Evolutionary conservation across 495 filamentous ascomycete species (phyloP).

Genomic region (Podospora bellae-mahoneyi): DNA sequence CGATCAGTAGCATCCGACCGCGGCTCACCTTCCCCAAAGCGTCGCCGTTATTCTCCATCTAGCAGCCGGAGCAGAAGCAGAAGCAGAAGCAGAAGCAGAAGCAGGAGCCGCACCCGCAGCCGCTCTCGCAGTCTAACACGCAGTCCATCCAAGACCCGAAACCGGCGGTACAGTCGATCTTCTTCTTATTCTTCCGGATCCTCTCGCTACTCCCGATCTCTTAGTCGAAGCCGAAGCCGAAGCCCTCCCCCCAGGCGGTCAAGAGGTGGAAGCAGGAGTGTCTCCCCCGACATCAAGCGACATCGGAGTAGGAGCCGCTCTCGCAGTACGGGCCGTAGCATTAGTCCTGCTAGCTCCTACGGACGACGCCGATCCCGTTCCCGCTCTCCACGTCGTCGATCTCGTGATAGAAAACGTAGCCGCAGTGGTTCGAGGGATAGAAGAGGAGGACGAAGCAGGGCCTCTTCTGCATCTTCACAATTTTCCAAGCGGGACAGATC

Average conservation of each 20-base stretch:
- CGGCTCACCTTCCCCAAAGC: slow-evolving; percentile 30
- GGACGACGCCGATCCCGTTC: slow-evolving; percentile 50
- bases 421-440: slow-evolving; percentile 17
- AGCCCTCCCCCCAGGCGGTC: slow-evolving; percentile 26
- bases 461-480: slow-evolving; percentile 50
- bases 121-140: slow-evolving; percentile 16
- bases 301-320: slow-evolving; percentile 23
- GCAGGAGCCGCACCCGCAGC: slow-evolving; percentile 21
- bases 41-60: slow-evolving; percentile 34
- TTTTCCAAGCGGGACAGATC: slow-evolving; percentile 48
- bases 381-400: slow-evolving; percentile 46
- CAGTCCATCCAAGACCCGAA: slow-evolving; percentile 19
- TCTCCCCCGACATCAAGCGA: slow-evolving; percentile 2
- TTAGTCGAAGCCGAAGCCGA: slow-evolving; percentile 41
- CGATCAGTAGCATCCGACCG: slow-evolving; percentile 33
- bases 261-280: neutral
- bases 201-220: slow-evolving; percentile 39
- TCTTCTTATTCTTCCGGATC: slow-evolving; percentile 41
- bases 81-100: slow-evolving; percentile 20
- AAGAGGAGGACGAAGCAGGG: slow-evolving; percentile 20
- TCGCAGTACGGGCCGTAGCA: slow-evolving; percentile 35
- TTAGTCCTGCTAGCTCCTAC: slow-evolving; percentile 21
- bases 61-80: slow-evolving; percentile 41
- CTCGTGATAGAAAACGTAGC: slow-evolving; percentile 15
- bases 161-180: slow-evolving; percentile 41